Conservation (phyloP, 2,329 filamentous ascomycete genomes). For the Ascochyta clinopodiicola region DNA sequence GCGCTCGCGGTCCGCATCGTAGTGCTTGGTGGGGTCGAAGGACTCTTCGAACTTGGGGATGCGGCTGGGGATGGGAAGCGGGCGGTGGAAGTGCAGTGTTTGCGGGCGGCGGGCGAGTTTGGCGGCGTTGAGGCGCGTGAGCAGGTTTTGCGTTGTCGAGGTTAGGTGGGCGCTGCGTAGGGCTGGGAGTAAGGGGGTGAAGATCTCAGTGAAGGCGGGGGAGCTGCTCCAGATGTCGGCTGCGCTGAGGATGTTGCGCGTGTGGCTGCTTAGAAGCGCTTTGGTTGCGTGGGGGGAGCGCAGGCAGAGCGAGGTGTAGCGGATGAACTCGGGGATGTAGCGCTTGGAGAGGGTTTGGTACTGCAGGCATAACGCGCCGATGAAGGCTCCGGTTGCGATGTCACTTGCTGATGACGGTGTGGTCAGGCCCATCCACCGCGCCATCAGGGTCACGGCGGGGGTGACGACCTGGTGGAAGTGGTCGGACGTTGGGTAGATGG, state of each 20-base stretch:
- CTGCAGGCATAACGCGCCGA: constrained; percentile 79
- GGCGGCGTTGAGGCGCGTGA: constrained; percentile 66
- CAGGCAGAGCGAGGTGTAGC: constrained; percentile 79
- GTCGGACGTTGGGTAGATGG: constrained; percentile 92
- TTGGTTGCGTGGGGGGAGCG: constrained; percentile 47
- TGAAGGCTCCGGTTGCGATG: constrained; percentile 75
- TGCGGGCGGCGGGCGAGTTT: constrained; percentile 76
- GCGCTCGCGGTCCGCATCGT: constrained; percentile 92
- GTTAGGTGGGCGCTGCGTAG: constrained; percentile 40
- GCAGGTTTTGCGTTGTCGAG: constrained; percentile 67
- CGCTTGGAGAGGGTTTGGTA: constrained; percentile 85
- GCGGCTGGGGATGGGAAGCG: constrained; percentile 83
- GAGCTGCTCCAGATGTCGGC: constrained; percentile 77
- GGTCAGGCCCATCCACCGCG: constrained; percentile 81
- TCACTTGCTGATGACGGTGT: constrained; percentile 70
- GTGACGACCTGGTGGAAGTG: constrained; percentile 97
- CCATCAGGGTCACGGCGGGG: constrained; percentile 84
- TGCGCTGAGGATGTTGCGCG: constrained; percentile 70
- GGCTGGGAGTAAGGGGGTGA: constrained; percentile 63
- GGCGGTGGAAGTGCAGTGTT: constrained; percentile 85
- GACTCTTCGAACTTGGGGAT: constrained; percentile 96
- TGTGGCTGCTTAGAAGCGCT: constrained; percentile 64
- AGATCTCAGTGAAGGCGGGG: constrained; percentile 78
- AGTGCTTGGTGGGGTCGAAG: constrained; percentile 95
- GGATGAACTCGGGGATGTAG: constrained; percentile 87